Conservation (phyloP, 176 grass and related monocot species). For the Carex littledalei region DNA sequence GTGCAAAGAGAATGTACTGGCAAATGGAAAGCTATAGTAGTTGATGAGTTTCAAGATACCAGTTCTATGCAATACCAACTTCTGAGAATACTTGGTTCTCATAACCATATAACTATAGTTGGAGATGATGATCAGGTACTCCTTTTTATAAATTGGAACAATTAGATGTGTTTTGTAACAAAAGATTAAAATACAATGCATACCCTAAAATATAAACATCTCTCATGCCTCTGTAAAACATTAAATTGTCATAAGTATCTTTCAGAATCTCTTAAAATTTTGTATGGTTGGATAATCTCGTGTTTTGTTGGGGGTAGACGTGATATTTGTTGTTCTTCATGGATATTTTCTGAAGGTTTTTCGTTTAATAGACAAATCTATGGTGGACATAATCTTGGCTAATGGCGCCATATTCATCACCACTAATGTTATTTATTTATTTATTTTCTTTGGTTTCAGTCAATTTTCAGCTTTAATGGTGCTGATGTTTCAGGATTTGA, state of each 20-base stretch:
- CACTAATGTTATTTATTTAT: neutral
- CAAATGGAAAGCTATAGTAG: conserved; percentile 77
- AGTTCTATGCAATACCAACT: conserved; percentile 90
- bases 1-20: conserved; percentile 68
- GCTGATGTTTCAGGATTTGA: conserved; percentile 87
- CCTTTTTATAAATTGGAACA: conserved; percentile 8
- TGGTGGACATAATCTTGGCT: neutral
- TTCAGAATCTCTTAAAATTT: neutral
- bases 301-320: neutral
- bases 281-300: neutral
- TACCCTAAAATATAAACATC: neutral
- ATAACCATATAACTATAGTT: conserved; percentile 82
- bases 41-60: conserved; percentile 99
- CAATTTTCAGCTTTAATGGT: conserved; percentile 99
- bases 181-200: neutral
- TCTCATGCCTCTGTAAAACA: neutral
- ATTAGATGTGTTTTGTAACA: neutral
- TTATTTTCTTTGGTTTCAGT: conserved; percentile 47
- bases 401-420: neutral
- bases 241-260: neutral
- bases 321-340: conserved; percentile 13
- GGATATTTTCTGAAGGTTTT: neutral
- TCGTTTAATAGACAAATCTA: neutral
- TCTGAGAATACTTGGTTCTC: conserved; percentile 74
- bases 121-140: conserved; percentile 94